Evolutionary conservation across 2,329 filamentous ascomycete genomes (phyloP).

Genomic region (Fusarium newnesense): DNA sequence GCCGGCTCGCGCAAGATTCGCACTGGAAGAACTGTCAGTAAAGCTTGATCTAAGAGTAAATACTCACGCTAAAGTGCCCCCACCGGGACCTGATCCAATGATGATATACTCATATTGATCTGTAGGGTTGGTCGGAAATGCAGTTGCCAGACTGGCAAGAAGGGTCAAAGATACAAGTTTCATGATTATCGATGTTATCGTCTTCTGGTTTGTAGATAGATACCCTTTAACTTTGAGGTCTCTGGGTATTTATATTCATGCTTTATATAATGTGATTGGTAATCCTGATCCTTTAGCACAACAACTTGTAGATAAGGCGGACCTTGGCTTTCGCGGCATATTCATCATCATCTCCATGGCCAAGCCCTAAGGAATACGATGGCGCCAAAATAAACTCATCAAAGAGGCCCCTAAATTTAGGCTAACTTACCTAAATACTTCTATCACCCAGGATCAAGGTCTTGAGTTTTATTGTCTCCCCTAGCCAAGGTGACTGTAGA

Average conservation of each 20-base stretch:
- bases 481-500: neutral
- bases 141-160: neutral
- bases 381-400: too few species aligned
- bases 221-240: accelerated
- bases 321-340: neutral
- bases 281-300: accelerated
- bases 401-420: too few species aligned
- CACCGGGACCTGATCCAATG: constrained; percentile 66
- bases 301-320: neutral
- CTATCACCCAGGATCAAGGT: too few species aligned
- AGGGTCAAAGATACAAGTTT: neutral
- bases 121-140: neutral
- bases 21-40: constrained; percentile 25
- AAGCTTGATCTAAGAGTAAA: accelerated
- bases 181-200: neutral
- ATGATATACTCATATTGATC: constrained; percentile 65
- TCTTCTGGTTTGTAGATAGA: neutral
- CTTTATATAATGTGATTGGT: neutral
- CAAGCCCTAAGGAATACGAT: neutral
- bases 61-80: constrained; percentile 59
- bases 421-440: too few species aligned
- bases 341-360: neutral
- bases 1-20: constrained; percentile 64
- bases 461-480: too few species aligned
- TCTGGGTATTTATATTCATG: neutral